Percentiles rank a stretch among this genome's conserved stretches.
These are phyloP conservation scores for Rauvolfia tetraphylla DNA, from an alignment of 257 asterid genomes.

Conservation along the genomic window DNA sequence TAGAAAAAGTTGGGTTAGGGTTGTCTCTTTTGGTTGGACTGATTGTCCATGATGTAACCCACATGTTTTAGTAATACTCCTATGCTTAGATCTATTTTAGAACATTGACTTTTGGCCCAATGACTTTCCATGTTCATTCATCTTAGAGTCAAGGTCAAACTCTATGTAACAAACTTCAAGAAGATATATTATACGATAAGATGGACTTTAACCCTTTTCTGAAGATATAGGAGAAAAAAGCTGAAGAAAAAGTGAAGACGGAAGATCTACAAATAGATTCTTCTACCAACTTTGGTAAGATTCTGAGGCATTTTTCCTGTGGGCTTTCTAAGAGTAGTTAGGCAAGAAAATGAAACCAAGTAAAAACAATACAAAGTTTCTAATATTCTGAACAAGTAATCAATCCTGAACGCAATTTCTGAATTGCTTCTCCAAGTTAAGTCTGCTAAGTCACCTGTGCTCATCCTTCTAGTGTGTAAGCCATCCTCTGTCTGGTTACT, in stretches of 20 bases:
- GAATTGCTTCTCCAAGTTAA: neutral
- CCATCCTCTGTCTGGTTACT: neutral
- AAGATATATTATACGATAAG: no score
- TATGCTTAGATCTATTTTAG: neutral
- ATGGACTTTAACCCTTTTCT: no score
- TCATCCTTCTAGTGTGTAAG: neutral
- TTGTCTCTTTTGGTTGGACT: neutral
- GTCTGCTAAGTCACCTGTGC: neutral
- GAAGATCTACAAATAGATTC: no score
- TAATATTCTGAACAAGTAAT: neutral
- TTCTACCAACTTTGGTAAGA: no score
- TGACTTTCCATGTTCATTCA: neutral
- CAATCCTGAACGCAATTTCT: neutral
- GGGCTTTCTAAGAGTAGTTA: neutral
- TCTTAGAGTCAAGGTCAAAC: neutral
- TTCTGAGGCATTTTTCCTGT: neutral
- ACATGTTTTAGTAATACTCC: neutral
- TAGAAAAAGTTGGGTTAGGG: no score
- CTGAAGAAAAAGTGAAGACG: no score
- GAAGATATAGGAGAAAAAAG: no score
- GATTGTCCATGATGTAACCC: neutral
- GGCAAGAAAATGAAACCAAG: neutral
- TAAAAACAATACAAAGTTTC: neutral
- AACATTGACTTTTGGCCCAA: neutral
- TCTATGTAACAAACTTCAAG: neutral